Base-by-base conservation (phyloP, 192 early-diverging fungal species). In the Coemansia asiatica region DNA sequence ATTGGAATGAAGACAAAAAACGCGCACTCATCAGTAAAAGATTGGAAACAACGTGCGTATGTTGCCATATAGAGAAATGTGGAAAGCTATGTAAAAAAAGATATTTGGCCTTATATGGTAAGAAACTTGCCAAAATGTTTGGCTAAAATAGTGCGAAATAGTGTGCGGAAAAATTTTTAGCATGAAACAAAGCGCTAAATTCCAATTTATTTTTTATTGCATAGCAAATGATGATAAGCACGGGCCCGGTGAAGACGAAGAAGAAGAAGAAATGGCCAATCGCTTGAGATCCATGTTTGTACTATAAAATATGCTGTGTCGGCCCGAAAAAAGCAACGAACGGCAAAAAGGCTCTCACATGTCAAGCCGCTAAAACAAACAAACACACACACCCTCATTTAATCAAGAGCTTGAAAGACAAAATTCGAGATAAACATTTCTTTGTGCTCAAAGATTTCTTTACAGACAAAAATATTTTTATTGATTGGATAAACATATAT, bases 311-410 rank as follows among this genome's bases (percentile, higher is more conserved):
- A 53, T 23, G 22, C 22, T 22, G 21, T 53, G 4, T 53, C 50
- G 21, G 21, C 50, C 21, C 26, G 23, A 26, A 53, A 26, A 53
- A 53, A 53, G 50, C 50, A 53, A 22, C 50, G 50, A 53, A 22
- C 9, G 50, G 9, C 21, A 12, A 22, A 53, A 0, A 22, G 16
- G 8, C 6, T 22, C 25, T 53, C 22, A 26, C 21, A 53, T 53
- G 25, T 22, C 25, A 13, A 53, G 16, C 4, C 10, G 16, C 18
- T 4, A 4, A 48, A 2, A 48, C 47, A 21, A 48, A 48, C 19
- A 44, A 8, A 44, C 13, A 44, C 1, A 44, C 40, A 33, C 12
- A n/a, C 4, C 29, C 6, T 6, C 7, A 56, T 56, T 31, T 21
- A 54, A 31, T 25, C 15, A 63, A 36, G 22, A n/a, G 25, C n/a